A percentile compares a stretch with the other conserved stretches of the same genome.
Evolutionary conservation across 257 asterid species (phyloP).

Genomic region (Voacanga thouarsii): DNA sequence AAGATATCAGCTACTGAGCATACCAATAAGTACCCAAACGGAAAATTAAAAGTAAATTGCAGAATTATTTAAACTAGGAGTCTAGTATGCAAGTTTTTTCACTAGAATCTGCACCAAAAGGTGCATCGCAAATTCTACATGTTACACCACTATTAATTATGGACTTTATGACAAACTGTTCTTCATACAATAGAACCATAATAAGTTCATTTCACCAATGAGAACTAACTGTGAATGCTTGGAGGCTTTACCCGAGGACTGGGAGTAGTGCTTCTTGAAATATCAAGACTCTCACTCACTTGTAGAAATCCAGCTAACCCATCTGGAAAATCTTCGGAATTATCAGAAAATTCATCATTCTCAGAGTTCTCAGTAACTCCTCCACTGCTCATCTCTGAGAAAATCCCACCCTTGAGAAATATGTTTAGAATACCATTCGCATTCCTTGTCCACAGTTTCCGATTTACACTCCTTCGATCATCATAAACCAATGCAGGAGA

Average conservation of each 20-base stretch:
- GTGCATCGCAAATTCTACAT: background rate
- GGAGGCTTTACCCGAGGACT: constrained; percentile 63
- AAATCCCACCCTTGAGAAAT: constrained; percentile 84
- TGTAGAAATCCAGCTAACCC: constrained; percentile 66
- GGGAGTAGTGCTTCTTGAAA: constrained; percentile 53
- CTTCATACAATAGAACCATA: background rate
- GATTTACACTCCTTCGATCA: constrained; percentile 59
- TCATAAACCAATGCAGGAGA: constrained; percentile 21
- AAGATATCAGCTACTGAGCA: background rate
- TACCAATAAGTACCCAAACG: background rate
- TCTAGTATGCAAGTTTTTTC: background rate
- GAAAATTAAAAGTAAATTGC: background rate
- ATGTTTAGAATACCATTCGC: constrained; percentile 56
- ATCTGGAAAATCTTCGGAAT: constrained; percentile 34
- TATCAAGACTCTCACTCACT: constrained; percentile 31
- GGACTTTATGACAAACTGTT: background rate
- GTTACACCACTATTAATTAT: background rate
- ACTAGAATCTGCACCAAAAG: background rate
- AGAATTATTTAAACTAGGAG: background rate
- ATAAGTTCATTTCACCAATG: background rate
- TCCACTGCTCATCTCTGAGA: constrained; percentile 45
- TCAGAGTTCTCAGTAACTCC: constrained; percentile 38
- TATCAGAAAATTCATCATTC: constrained; percentile 37
- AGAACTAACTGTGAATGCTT: background rate
- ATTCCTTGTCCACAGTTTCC: constrained; percentile 68